Evolutionary conservation across 1,284 basidiomycete species (phyloP), one percentile per base, ranked within the genome.

Genomic region (Fomitopsis betulina): DNA sequence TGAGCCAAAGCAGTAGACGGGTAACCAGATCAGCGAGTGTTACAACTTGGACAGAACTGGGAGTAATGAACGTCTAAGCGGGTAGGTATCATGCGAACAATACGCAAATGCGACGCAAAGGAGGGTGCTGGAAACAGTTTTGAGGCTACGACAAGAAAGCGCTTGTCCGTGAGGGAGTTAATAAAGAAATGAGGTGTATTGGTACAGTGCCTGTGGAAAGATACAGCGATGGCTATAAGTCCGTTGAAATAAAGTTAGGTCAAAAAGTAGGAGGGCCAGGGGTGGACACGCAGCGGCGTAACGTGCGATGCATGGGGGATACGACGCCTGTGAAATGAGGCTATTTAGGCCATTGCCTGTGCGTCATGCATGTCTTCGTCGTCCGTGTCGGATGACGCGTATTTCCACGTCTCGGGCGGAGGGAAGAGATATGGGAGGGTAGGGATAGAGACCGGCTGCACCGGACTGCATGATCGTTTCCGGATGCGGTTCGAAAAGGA

Each of bases 381-480:
- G 45, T 72, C 70, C 27, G 68, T 66, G 55, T 72, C 70, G 13
- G 70, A 72, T 17, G 67, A 64, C 15, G 62, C 53, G 19, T 60
- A 55, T 54, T 51, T 60, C 49, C 55, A 63, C 23, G 58, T 50
- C 54, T 53, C 61, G 32, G 63, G 39, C 51, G 67, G 65, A 32
- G 71, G 69, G 52, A 72, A 67, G 58, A 76, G 70, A 17, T 72
- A 67, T 8, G 75, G 84, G 37, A 88, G 77, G 10, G 78, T 81
- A 15, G 86, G 86, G 55, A 88, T 76, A 55, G 77, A 77, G 64
- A 87, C 78, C 15, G 84, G 83, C 77, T 79, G 60, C 74, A 76
- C 67, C 38, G 74, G 68, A 55, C 72, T 70, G 56, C 70, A 58
- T n/a, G 58, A 67, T 56, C 66, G 68, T 58, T 64, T 69, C 61